Conservation (phyloP, 2,329 filamentous ascomycete genomes). For the Zalaria sp. region DNA sequence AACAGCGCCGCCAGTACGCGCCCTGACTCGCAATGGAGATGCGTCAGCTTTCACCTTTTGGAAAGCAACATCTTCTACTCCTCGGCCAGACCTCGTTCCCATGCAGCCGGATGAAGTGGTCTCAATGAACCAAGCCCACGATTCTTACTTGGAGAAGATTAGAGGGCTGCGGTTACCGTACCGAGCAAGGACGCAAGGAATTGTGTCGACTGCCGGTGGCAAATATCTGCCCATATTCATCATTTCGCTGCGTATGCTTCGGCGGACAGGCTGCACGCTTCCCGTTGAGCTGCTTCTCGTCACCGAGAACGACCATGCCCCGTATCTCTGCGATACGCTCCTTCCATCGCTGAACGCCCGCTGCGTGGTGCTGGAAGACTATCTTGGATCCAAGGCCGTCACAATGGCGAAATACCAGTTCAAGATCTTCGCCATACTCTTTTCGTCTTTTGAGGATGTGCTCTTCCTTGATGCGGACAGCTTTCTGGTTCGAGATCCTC, state of each 20-base stretch:
- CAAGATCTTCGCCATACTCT: conserved; percentile 34
- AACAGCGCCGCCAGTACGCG: background rate
- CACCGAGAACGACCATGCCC: conserved; percentile 25
- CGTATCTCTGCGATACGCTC: conserved; percentile 27
- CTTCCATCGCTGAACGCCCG: conserved; percentile 27
- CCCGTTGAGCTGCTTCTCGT: conserved; percentile 34
- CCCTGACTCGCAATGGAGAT: background rate
- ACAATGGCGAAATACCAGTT: conserved; percentile 30
- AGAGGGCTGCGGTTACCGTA: background rate
- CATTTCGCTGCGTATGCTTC: conserved; percentile 21
- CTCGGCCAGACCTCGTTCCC: conserved; percentile 2
- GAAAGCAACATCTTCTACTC: conserved; percentile 1
- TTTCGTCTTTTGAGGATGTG: conserved; percentile 35
- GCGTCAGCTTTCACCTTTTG: conserved; percentile 2
- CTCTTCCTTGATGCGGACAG: conserved; percentile 36
- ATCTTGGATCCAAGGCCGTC: conserved; percentile 16
- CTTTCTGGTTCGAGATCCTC: conserved; percentile 28
- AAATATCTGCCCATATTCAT: conserved; percentile 3
- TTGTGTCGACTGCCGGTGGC: conserved; percentile 4
- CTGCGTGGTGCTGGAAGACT: conserved; percentile 30
- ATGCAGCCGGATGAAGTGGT: background rate
- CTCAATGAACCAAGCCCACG: conserved; percentile 1
- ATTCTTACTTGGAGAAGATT: background rate
- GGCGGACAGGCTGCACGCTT: conserved; percentile 25
- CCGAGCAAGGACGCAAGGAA: background rate